phyloP scores from a whole-genome alignment of 2,329 filamentous ascomycete species.

The Septoria petroselini region DNA sequence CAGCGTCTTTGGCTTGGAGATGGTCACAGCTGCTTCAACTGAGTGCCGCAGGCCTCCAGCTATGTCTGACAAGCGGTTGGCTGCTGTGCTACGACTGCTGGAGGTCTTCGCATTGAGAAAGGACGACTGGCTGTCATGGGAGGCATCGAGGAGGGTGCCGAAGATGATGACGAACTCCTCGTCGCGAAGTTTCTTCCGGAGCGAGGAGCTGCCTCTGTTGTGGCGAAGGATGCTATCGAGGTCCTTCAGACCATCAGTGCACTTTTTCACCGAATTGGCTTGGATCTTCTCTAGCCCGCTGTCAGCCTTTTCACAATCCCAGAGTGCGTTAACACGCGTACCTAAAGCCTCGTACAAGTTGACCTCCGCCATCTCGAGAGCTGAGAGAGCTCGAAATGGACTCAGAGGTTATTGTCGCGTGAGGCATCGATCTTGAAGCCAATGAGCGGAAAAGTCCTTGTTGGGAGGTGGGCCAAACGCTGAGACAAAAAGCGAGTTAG shows the following conservation, averaged over 20 bases:
- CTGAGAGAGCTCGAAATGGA: background rate
- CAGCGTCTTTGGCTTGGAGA: constrained; percentile 68
- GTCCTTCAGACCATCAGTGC: constrained; percentile 52
- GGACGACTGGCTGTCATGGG: constrained; percentile 63
- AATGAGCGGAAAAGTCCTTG: background rate
- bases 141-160: constrained; percentile 72
- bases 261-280: constrained; percentile 47
- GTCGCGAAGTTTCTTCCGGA: constrained; percentile 58
- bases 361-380: constrained; percentile 17
- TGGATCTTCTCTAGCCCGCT: constrained; percentile 37
- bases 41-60: constrained; percentile 69
- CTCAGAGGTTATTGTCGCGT: constrained; percentile 7
- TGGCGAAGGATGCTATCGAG: constrained; percentile 56
- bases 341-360: constrained; percentile 14
- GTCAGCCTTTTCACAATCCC: background rate
- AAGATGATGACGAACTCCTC: constrained; percentile 78
- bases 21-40: constrained; percentile 65
- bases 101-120: constrained; percentile 56
- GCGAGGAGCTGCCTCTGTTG: constrained; percentile 46
- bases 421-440: constrained; percentile 4
- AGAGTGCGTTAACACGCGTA: background rate
- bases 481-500: too few relatives aligned
- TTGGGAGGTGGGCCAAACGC: too few relatives aligned
- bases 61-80: constrained; percentile 62
- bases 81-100: constrained; percentile 39